Base-by-base conservation (phyloP, 2,329 filamentous ascomycete genomes). In the Diaporthe aspalathi region DNA sequence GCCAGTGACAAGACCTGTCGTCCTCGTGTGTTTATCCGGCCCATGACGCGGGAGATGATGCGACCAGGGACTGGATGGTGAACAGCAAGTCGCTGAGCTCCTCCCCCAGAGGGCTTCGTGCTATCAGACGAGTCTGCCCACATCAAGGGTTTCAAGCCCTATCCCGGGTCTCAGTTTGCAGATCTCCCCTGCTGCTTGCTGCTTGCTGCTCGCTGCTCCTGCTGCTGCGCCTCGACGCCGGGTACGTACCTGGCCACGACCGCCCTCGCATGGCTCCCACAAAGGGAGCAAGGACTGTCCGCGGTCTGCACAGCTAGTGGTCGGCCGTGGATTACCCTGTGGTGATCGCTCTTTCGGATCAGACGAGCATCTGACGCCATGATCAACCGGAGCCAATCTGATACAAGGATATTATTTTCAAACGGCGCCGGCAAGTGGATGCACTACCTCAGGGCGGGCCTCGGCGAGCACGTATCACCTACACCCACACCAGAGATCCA, bases 311-410 rank as follows among this genome's bases (percentile, higher is more conserved):
- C 62, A 56, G 69, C 69, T 74, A 73, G 71, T 74, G 43, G 57
- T 67, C 68, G 73, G 73, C 74, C 76, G 74, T 74, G 74, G 63
- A 70, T 74, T 75, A 75, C 81, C 80, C 78, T 80, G 80, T 72
- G 80, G 77, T 78, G 79, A 83, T 82, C 79, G 65, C 32, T 45
- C 70, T n/a, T 24, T 78, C 77, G 79, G 79, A 83, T 81, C 80
- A 82, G 81, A 81, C 79, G 81, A 79, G 74, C 75, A 78, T 80
- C 78, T 81, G 77, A 80, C 80, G 79, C 81, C 78, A 80, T 80
- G 78, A 80, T 80, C 78, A 79, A 76, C 78, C 75, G 77, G 76
- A 76, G 76, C 78, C 76, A 79, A 78, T 77, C 78, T 81, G 78
- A 81, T 76, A 77, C 76, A 76, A 76, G 76, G 76, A 75, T 75